Conservation (phyloP, 1,284 basidiomycete genomes). For the Pascua guehoae region DNA sequence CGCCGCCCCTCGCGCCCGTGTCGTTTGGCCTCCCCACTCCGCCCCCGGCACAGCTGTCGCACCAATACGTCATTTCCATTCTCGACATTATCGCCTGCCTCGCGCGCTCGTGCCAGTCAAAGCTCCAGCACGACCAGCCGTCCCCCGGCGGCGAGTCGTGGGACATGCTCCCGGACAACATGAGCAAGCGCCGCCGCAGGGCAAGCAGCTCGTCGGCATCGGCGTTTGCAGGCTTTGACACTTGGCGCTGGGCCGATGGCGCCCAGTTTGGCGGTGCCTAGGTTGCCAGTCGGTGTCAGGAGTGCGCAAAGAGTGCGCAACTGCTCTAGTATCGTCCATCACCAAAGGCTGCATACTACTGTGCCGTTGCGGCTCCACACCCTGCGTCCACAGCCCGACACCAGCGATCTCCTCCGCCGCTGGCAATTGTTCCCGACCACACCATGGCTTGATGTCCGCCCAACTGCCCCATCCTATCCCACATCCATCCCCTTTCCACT, state of each 20-base stretch:
- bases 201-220: conserved; percentile 13
- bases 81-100: conserved; percentile 34
- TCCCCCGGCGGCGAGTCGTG: conserved; percentile 4
- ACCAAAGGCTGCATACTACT: too few relatives aligned
- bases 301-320: too few relatives aligned
- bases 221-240: conserved; percentile 19
- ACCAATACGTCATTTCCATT: conserved; percentile 37
- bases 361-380: neutral
- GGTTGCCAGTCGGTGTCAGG: too few relatives aligned
- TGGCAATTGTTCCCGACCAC: too few relatives aligned
- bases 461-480: neutral
- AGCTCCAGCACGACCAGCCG: conserved; percentile 13
- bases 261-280: too few relatives aligned
- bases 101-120: conserved; percentile 19
- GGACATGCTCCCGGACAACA: conserved; percentile 22
- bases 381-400: neutral
- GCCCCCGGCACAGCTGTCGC: conserved; percentile 28
- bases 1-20: conserved; percentile 12
- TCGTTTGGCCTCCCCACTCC: conserved; percentile 28
- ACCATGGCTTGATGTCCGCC: neutral
- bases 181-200: conserved; percentile 21
- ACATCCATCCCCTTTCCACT: neutral
- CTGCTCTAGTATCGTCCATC: too few relatives aligned
- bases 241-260: conserved; percentile 31
- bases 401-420: neutral